phyloP scores from a whole-genome alignment of 306 rosid genomes.

The Vachellia pachyceras region DNA sequence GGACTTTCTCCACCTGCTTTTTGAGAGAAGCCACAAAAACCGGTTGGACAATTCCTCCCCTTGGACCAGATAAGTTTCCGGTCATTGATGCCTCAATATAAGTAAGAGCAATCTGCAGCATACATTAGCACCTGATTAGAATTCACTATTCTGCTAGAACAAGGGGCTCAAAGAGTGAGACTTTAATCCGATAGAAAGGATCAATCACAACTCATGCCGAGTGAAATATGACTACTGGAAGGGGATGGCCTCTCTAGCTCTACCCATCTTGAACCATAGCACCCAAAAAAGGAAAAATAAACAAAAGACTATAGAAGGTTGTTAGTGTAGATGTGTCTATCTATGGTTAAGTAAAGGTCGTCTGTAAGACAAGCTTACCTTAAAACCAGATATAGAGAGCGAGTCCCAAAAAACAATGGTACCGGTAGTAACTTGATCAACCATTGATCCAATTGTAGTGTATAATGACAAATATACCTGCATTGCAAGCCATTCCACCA shows the following conservation, averaged over 20 bases:
- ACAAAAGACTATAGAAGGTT: not conserved
- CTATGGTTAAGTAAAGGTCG: not conserved
- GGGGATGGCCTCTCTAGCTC: slow-evolving; percentile 16
- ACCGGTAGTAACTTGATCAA: slow-evolving; percentile 67
- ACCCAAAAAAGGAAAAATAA: not conserved
- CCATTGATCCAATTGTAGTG: slow-evolving; percentile 79
- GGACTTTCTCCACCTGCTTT: slow-evolving; percentile 22
- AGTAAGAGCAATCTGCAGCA: slow-evolving; percentile 79
- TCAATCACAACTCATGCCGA: slow-evolving; percentile 12
- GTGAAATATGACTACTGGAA: not conserved
- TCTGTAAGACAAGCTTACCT: slow-evolving; percentile 52
- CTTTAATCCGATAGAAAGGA: slow-evolving; percentile 23
- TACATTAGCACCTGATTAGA: slow-evolving; percentile 1
- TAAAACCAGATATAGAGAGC: slow-evolving; percentile 71
- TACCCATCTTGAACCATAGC: slow-evolving; percentile 16
- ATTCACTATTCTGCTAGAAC: not conserved
- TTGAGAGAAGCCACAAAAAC: slow-evolving; percentile 17
- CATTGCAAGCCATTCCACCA: slow-evolving; percentile 24
- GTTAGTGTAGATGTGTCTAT: not conserved
- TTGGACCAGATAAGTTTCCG: slow-evolving; percentile 15
- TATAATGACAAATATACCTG: slow-evolving; percentile 93
- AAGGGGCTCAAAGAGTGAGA: not conserved
- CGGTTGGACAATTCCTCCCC: slow-evolving; percentile 7
- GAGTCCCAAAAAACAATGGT: slow-evolving; percentile 70
- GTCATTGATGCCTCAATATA: slow-evolving; percentile 68